Conservation (phyloP, 2,329 filamentous ascomycete species). For the Aspergillus nomiae region DNA sequence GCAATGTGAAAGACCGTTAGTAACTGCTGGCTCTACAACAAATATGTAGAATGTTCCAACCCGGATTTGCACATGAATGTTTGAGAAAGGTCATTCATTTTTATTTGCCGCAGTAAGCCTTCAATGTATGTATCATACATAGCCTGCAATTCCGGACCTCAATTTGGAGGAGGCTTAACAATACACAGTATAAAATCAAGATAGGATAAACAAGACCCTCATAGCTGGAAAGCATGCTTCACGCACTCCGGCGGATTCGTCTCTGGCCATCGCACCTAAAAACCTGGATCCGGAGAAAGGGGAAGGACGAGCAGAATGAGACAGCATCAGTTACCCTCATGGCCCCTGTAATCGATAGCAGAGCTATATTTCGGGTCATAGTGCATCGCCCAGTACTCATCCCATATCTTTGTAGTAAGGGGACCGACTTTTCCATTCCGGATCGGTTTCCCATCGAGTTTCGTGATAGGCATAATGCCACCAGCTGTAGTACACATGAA, state of each 20-base stretch:
- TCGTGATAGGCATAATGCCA: constrained; percentile 56
- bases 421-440: constrained; percentile 48
- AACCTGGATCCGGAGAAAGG: not conserved
- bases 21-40: not conserved
- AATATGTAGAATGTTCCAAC: not conserved
- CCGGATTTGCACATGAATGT: no score
- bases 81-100: not conserved
- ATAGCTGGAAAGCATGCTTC: no score
- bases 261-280: not conserved
- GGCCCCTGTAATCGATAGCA: not conserved
- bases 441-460: constrained; percentile 47
- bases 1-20: not conserved
- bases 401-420: constrained; percentile 53
- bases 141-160: no score
- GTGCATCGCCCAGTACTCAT: constrained; percentile 55
- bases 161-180: no score
- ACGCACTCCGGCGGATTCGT: not conserved
- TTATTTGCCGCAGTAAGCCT: not conserved
- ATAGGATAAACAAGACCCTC: no score
- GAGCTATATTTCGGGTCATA: constrained; percentile 41
- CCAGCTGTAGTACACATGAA: constrained; percentile 58
- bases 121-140: no score
- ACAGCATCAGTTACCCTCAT: not conserved
- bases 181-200: no score
- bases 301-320: not conserved